Base-by-base conservation (phyloP, 257 asterid species). In the Nicotiana tomentosiformis region DNA sequence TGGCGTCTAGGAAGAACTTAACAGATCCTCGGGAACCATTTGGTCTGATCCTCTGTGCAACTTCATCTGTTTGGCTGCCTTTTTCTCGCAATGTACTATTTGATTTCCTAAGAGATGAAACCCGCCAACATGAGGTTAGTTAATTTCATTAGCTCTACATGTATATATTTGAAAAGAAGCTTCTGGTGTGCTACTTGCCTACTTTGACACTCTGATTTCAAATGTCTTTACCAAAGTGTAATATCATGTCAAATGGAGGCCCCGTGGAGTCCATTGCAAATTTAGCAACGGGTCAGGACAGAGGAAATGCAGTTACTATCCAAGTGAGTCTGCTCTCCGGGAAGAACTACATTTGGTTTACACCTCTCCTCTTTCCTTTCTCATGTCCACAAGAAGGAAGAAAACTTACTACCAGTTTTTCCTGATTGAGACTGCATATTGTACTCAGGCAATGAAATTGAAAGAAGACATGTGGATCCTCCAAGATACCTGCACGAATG, bases 91-190 rank as follows among this genome's bases (percentile, higher is more conserved):
- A 88, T 26, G 68, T 55, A 86, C 85, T 93, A 10, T 95, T 93
- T 29, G 93, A 95, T 69, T 95, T 90, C 89, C 84, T 95, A 51
- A 88, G 93, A 88, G 97, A 92, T 49, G 97, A 92, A 77, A 88
- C 64, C 26, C 26, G 26, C 26, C 26, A 23, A 23, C 26, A 23
- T 23, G 26, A 23, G 26, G 26, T 23, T 23, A 23, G 26, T 23
- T 23, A 23, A 23, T 23, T 23, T 23, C 26, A 23, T 23, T 23
- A 23, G 26, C 26, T 23, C 26, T 23, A 23, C 26, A 23, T 23
- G 26, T 23, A 23, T 23, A 23, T 23, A 23, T 23, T 23, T 23
- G 26, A 23, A 23, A 23, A 23, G 57, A 51, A 51, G 57, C 15
- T 51, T 51, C 1, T 51, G 56, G 16, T 51, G 56, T 0, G 17